These are phyloP conservation scores for Schizochytrium sp. DNA, from an alignment of 108 stramenopile genomes.

Conservation along the genomic window DNA sequence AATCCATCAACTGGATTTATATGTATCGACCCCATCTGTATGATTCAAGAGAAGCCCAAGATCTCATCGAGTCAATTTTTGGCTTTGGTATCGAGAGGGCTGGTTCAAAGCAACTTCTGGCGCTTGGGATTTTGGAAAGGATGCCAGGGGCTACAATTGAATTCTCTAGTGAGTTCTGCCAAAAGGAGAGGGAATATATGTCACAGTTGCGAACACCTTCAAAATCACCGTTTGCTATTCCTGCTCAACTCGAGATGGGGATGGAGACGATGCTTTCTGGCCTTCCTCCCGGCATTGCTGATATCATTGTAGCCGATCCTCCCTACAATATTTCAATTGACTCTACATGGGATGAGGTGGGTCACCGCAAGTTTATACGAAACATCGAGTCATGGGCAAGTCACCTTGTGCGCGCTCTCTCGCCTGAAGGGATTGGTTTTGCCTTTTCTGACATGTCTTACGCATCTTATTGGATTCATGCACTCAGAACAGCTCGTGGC, in stretches of 20 bases:
- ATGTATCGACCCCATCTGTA: background rate
- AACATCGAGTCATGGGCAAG: conserved; percentile 21
- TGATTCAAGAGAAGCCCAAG: background rate
- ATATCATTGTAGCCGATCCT: conserved; percentile 1
- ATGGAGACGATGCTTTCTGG: conserved; percentile 4
- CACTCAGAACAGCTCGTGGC: conserved; percentile 44
- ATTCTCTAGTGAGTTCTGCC: too few relatives aligned
- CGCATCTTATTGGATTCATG: conserved; percentile 31
- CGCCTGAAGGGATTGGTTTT: conserved; percentile 47
- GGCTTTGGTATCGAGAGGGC: background rate
- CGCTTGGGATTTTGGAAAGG: background rate
- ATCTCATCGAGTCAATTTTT: background rate
- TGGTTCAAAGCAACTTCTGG: background rate
- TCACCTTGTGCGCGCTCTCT: conserved; percentile 1
- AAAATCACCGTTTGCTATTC: background rate
- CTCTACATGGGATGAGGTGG: conserved; percentile 27
- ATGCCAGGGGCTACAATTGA: too few relatives aligned
- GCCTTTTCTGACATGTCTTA: conserved; percentile 2
- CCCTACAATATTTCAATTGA: conserved; percentile 29
- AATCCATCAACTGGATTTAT: conserved; percentile 1
- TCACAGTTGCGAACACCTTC: background rate
- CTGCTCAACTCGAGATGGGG: background rate
- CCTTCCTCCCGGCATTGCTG: background rate
- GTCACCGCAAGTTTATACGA: background rate
- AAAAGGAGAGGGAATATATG: too few relatives aligned